These are phyloP conservation scores for Dictyostelium brefeldianum DNA, from an alignment of 78 protist species.

Conservation along the genomic window DNA sequence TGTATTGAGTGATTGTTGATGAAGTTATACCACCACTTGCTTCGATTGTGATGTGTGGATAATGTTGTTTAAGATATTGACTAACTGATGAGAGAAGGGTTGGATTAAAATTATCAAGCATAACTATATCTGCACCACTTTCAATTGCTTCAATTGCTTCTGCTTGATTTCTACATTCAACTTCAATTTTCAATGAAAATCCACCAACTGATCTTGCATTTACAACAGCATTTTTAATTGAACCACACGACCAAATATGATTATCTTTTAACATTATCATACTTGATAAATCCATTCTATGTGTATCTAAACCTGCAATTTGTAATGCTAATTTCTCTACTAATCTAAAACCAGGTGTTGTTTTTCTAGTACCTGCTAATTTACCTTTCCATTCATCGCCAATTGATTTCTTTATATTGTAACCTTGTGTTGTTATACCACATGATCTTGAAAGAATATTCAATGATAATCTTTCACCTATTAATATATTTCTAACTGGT, in stretches of 20 bases:
- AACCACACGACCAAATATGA: slow-evolving; percentile 92
- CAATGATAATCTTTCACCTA: slow-evolving; percentile 95
- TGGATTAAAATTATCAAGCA: slow-evolving; percentile 95
- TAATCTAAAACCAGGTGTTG: slow-evolving; percentile 95
- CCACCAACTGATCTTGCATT: slow-evolving; percentile 90
- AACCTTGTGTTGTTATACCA: slow-evolving; percentile 90
- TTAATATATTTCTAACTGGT: slow-evolving; percentile 84
- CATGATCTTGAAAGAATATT: slow-evolving; percentile 91
- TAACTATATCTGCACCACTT: slow-evolving; percentile 95
- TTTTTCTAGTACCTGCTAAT: slow-evolving; percentile 96
- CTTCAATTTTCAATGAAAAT: slow-evolving; percentile 95
- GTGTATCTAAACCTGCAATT: slow-evolving; percentile 95
- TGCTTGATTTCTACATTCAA: slow-evolving; percentile 85
- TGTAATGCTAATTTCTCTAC: slow-evolving; percentile 95
- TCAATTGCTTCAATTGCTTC: slow-evolving; percentile 91
- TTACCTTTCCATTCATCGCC: slow-evolving; percentile 74
- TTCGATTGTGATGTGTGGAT: slow-evolving; percentile 92
- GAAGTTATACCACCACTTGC: slow-evolving; percentile 95
- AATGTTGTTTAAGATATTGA: slow-evolving; percentile 36
- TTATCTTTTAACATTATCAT: slow-evolving; percentile 94
- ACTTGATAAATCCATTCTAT: slow-evolving; percentile 94
- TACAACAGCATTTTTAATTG: slow-evolving; percentile 89
- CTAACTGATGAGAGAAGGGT: slow-evolving; percentile 9
- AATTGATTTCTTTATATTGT: not conserved
- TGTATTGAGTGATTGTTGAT: slow-evolving; percentile 75